Percentiles rank a stretch among this genome's conserved stretches.
phyloP scores from a whole-genome alignment of 2,329 filamentous ascomycete genomes.

The Cladobotryum protrusum region DNA sequence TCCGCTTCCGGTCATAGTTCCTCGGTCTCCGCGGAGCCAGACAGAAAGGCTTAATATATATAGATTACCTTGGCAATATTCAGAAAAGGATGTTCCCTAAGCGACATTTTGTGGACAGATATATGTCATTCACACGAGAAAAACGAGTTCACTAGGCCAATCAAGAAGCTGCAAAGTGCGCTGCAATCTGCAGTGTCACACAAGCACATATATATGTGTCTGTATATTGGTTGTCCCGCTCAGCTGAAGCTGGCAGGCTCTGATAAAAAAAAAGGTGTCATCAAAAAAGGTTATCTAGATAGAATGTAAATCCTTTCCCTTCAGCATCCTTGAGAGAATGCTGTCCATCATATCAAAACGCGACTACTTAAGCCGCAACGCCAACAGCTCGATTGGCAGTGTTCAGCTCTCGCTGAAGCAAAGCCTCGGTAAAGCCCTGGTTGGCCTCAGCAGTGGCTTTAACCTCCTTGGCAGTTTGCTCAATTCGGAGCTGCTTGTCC shows the following conservation, averaged over 20 bases:
- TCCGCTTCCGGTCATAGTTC: no score
- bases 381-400: constrained; percentile 23
- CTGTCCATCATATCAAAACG: not conserved
- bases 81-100: not conserved
- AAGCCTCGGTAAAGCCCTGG: constrained; percentile 48
- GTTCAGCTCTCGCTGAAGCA: constrained; percentile 50
- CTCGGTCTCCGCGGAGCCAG: no score
- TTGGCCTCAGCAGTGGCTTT: constrained; percentile 35
- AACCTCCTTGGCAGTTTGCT: constrained; percentile 58
- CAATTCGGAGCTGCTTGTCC: constrained; percentile 75
- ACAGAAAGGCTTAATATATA: no score
- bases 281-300: no score
- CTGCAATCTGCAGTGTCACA: not conserved
- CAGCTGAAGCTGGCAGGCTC: not conserved
- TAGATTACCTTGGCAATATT: not conserved
- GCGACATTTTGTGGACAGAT: no score
- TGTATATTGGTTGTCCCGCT: not conserved
- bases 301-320: not conserved
- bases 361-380: constrained; percentile 20
- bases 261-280: no score
- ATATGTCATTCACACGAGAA: no score
- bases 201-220: not conserved
- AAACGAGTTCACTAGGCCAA: no score
- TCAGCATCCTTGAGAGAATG: not conserved
- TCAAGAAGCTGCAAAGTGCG: not conserved